Percentiles rank a stretch among this genome's conserved stretches.
These are phyloP conservation scores for Pseudisothecium myosuroides DNA, from an alignment of 225 moss, liverwort and hornwort genomes.

Conservation along the genomic window DNA sequence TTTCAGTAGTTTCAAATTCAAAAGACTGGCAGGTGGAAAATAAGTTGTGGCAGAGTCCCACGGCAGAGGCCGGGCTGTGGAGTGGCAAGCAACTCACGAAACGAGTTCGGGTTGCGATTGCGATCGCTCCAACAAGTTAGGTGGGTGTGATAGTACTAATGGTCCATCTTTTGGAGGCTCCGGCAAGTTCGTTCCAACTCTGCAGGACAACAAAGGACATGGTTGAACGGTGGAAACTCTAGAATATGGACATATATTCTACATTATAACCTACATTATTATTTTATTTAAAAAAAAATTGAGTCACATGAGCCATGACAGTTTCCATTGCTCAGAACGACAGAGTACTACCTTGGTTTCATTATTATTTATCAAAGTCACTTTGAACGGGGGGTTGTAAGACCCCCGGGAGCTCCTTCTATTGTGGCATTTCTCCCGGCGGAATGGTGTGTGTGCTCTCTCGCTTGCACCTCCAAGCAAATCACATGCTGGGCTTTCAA, in stretches of 20 bases:
- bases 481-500: not conserved
- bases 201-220: not conserved
- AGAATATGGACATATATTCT: no score
- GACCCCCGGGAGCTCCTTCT: not conserved
- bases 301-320: not conserved
- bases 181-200: not conserved
- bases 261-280: not conserved
- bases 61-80: no score
- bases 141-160: not conserved
- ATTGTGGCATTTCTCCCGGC: no score
- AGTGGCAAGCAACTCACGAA: not conserved
- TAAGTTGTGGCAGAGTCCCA: not conserved
- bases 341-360: not conserved
- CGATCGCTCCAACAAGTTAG: not conserved
- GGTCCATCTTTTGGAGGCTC: not conserved
- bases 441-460: no score
- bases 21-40: not conserved
- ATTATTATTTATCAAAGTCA: not conserved
- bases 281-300: not conserved
- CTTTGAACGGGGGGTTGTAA: not conserved
- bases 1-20: not conserved
- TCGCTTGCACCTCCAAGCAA: not conserved
- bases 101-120: rapidly evolving
- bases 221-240: not conserved
- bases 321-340: not conserved